Evolutionary conservation across 176 grass and related monocot species (phyloP), one percentile per base, ranked within the genome.

Genomic region (Hyparrhenia diplandra): DNA sequence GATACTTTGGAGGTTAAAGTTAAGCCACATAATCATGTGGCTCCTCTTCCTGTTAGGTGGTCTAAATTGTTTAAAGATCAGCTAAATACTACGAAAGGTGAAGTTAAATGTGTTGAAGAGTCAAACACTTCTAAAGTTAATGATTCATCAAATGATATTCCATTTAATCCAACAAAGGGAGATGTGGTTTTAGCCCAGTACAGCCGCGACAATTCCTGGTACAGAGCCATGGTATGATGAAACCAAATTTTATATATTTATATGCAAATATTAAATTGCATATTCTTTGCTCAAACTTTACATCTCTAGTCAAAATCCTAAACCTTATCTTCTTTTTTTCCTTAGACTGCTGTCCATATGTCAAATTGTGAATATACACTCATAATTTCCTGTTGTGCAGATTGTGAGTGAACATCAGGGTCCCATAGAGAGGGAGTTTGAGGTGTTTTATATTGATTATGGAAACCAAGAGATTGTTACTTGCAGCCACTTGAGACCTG

Each of bases 181-280:
- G 89, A 89, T 42, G 37, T 97, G 27, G 91, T 97, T 13, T 89
- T 97, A 18, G 84, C 89, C 37, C 87, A 86, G 18, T 97, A 88
- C 72, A 89, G 54, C 27, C 14, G 80, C 2, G 85, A 91, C 75
- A 80, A 91, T 64, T 94, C 91, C 5, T 94, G 89, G 94, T 84
- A 97, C 24, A 87, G 91, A 87, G 94, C 94, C 27, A 88, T 94
- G 94, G 94, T 97, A 97, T 17, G 69, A 18, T 63, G 6, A 51
- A 79, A 67, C 0, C 30, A 8, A 10, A 20, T 61, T 42, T 8
- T 39, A 39, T 28, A 27, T 69, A 25, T 21, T 6, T 64, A 55
- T n/a, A n/a, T 34, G 0, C 13, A 30, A 39, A 6, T 25, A 68
- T 18, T 10, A 25, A 58, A 57, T 28, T 6, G 39, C 31, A 42